phyloP scores from a whole-genome alignment of 2,329 filamentous ascomycete genomes.

The Lecanosticta acicola region DNA sequence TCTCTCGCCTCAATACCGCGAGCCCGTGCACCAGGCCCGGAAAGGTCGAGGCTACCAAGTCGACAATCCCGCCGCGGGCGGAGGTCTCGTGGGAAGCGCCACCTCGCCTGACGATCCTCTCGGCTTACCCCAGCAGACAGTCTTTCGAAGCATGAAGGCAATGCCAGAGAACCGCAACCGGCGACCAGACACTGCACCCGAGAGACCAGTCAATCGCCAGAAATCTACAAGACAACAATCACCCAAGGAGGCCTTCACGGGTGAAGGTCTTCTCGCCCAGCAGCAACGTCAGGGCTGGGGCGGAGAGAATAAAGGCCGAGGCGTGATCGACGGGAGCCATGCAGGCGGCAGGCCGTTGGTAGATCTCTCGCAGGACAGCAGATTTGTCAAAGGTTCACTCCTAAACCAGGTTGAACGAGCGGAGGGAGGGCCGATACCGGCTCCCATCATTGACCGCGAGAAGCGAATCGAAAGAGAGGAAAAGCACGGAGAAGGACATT shows the following conservation, averaged over 20 bases:
- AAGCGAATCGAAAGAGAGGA: slow-evolving; percentile 20
- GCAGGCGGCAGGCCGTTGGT: slow-evolving; percentile 42
- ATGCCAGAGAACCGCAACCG: slow-evolving; percentile 11
- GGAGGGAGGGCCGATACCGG: slow-evolving; percentile 25
- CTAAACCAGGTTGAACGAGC: slow-evolving; percentile 39
- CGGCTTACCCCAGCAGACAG: slow-evolving; percentile 10
- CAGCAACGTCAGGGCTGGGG: slow-evolving; percentile 38
- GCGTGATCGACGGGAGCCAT: slow-evolving; percentile 42
- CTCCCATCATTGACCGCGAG: slow-evolving; percentile 36
- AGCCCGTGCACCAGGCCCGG: slow-evolving; percentile 16
- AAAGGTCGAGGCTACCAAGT: slow-evolving; percentile 14
- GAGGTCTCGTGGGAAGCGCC: slow-evolving; percentile 11
- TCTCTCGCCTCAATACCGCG: slow-evolving; percentile 15
- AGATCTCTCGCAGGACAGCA: slow-evolving; percentile 37
- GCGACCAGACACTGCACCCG: slow-evolving; percentile 7
- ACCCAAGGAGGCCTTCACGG: slow-evolving; percentile 37
- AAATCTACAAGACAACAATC: slow-evolving; percentile 1
- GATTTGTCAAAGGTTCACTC: slow-evolving; percentile 45
- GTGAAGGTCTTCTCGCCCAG: slow-evolving; percentile 38
- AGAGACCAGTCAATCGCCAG: slow-evolving; percentile 1
- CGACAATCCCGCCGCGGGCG: slow-evolving; percentile 4
- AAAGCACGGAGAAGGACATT: slow-evolving; percentile 7
- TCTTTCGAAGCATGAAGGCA: slow-evolving; percentile 12
- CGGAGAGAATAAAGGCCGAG: slow-evolving; percentile 36
- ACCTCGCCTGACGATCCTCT: slow-evolving; percentile 16